Evolutionary conservation across 495 filamentous ascomycete species (phyloP).

Genomic region (Coniosporium apollinis): DNA sequence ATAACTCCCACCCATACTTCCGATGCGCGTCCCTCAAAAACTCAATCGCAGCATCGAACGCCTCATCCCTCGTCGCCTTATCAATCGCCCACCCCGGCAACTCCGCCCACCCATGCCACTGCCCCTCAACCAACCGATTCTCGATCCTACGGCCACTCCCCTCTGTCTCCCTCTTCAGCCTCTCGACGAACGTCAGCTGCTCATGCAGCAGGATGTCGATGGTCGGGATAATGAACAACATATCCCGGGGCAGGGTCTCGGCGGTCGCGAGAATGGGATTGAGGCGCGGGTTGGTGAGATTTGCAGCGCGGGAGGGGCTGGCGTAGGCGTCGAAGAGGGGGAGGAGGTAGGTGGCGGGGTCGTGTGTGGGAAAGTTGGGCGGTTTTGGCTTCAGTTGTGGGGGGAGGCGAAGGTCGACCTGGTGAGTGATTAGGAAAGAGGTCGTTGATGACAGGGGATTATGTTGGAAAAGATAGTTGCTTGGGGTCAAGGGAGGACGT

Average conservation of each 20-base stretch:
- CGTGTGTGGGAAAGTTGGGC: conserved; percentile 13
- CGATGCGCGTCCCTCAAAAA: no score
- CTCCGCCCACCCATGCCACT: conserved; percentile 21
- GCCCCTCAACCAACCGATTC: conserved; percentile 12
- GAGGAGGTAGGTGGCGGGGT: conserved; percentile 16
- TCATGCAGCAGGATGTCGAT: conserved; percentile 19
- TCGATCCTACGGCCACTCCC: conserved; percentile 11
- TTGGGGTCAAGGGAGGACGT: no score
- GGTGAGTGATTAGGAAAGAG: not conserved
- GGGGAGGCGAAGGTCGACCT: conserved; percentile 19
- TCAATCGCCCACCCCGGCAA: no score
- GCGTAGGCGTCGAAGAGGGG: conserved; percentile 23
- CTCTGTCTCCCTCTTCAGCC: conserved; percentile 10
- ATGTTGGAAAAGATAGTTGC: no score
- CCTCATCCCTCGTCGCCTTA: no score
- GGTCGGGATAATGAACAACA: conserved; percentile 13
- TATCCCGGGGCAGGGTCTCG: conserved; percentile 11
- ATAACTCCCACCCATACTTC: no score
- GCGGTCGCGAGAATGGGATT: conserved; percentile 15
- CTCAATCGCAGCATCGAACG: no score
- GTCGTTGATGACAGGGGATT: not conserved
- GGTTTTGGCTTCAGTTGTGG: conserved; percentile 20
- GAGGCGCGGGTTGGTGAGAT: conserved; percentile 13
- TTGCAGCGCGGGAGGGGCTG: conserved; percentile 4
- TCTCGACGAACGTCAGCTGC: conserved; percentile 14